Base-by-base conservation (phyloP, 441 rosid species). In the Viola pubescens region DNA sequence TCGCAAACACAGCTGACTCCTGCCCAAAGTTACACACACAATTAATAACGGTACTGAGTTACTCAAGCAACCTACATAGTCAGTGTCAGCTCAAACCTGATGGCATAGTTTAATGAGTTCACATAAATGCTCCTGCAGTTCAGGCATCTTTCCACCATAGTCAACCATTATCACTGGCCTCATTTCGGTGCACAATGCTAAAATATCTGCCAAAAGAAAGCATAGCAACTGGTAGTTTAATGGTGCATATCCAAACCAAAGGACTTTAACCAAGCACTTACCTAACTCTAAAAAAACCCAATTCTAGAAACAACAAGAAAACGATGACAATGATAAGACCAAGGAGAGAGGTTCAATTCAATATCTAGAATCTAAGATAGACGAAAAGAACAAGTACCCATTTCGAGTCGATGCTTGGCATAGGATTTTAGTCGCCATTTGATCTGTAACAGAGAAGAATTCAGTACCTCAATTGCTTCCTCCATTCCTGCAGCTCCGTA, bases 61-160 rank as follows among this genome's bases (percentile, higher is more conserved):
- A 12, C n/a, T 61, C 10, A 46, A 50, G 14, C 9, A 65, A 63
- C 12, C 9, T 9, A 55, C 55, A 10, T 12, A 66, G 53, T 34
- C 41, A 43, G 12, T n/a, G 47, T 9, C 5, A 8, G 13, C 50
- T 7, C 45, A 10, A 4, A 88, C 98, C 97, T 82, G 73, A 19
- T 82, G 90, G 55, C 91, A 62, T 60, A 61, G 74, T 61, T 74
- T 75, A 54, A 89, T 78, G 73, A 92, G 80, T 2, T 79, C 72
- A 62, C 87, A 79, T 12, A 92, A 72, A 56, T 70, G 80, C 12
- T 81, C 79, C 65, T 89, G 94, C 44, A 92, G 73, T 77, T 87
- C 91, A 50, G 97, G 98, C 81, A 92, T 61, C 82, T 84, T 92
- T 38, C 97, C 98, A 65, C 97, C 98, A 67, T 92, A 92, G 64